Base-by-base conservation (phyloP, 164 flowering plant species). In the Aristolochia fimbriata region DNA sequence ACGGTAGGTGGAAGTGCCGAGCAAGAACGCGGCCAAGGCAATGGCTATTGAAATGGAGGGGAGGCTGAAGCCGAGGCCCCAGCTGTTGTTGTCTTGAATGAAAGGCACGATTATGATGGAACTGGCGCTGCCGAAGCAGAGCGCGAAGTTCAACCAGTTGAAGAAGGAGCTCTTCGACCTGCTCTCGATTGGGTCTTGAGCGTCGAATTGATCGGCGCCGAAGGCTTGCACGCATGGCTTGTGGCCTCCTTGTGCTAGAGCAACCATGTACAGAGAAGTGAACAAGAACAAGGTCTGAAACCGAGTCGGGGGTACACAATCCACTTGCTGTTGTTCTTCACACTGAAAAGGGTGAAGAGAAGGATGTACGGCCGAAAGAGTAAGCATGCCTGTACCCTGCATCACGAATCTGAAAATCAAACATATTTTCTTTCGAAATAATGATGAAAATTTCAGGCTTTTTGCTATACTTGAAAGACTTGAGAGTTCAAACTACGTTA, bases 141-240 rank as follows among this genome's bases (percentile, higher is more conserved):
- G 8, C 7, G 41, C 63, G 45, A 60, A 59, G 46, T 53, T 27
- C 68, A 61, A 65, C 62, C 68, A 65, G 33, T 57, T 65, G 62
- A 65, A 65, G 56, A 65, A 65, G 12, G 68, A 59, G 58, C 68
- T 65, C 63, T 65, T 59, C 16, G 58, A 17, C 33, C 59, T 65
- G 45, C 61, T 15, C 43, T 65, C 68, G 10, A 33, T 25, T 2
- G 43, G 41, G 43, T 65, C 55, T 51, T 13, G 49, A 2, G 31
- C 51, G 12, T 65, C 62, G 30, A 65, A 65, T 45, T 65, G 68
- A 51, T 65, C 68, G 0, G 68, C 71, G 12, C 71, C 71, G 15
- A 68, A 68, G 21, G 66, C 66, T 15, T 68, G 67, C n/a, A 63
- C 59, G 25, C 71, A 63, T 16, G 71, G 67, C 51, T 68, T 68